Evolutionary conservation across 2,329 filamentous ascomycete genomes (phyloP), one percentile per base, ranked within the genome.

Genomic region (Rutstroemia sp.): DNA sequence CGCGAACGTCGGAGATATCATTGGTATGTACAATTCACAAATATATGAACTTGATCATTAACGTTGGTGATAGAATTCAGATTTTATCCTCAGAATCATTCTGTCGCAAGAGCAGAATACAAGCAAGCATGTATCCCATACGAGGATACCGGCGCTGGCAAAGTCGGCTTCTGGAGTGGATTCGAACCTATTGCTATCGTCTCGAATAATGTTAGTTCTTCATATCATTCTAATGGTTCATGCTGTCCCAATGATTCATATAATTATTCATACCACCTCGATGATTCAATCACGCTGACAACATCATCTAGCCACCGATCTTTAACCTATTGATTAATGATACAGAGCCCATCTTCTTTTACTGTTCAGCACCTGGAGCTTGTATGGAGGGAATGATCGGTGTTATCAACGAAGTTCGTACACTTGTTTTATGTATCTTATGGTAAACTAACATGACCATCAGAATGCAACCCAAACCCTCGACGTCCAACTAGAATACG

Each of bases 301-400:
- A 25, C 12, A 48, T n/a, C 27, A 48, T 51, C 6, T 54, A 66
- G 61, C 64, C 69, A 17, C 77, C 76, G 19, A 70, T 65, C 39
- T 80, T 68, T 57, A 64, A 67, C 44, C 62, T 78, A 23, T 62
- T 60, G 19, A 73, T 88, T 56, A 86, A 87, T 62, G 74, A 83
- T 60, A 84, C 82, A 0, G 69, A 78, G 21, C 84, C 86, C 0
- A 78, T 84, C 16, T 88, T 85, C 68, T 87, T 80, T 69, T 89
- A 89, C 68, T 89, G 85, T 60, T 81, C 83, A 0, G 86, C 86
- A 0, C 77, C 81, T 0, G 78, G 75, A 0, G 88, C 85, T 2
- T 92, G 88, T 65, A 75, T 76, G 3, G 78, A 85, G 45, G 77
- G 81, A 21, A 92, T 92, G 88, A 78, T 92, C 16, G 88, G 87